Evolutionary conservation across 768 basidiomycete species (phyloP), one percentile per base, ranked within the genome.

Genomic region (Boletus rubroflammeus): DNA sequence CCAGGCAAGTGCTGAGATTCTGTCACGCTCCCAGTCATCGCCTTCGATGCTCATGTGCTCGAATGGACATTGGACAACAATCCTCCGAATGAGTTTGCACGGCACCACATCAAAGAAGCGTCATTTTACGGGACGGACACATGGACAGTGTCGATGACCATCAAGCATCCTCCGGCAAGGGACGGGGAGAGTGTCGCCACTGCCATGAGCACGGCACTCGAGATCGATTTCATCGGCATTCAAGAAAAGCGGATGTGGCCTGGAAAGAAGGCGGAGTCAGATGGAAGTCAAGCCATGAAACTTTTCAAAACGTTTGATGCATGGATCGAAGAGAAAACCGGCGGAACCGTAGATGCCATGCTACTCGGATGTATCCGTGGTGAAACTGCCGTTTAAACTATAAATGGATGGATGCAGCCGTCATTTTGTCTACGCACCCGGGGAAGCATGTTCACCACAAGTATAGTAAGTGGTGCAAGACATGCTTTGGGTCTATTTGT

Each of bases 31-130:
- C 39, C 62, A 83, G 93, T 90, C 5, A 80, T 98, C 50, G 88
- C 93, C 0, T 97, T 98, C 64, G 89, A 95, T 46, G 95, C 92
- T 0, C 87, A 95, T 55, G 90, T 98, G 14, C 69, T 95, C 8
- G 71, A 80, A 50, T 98, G 95, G 95, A 84, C 82, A 15, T 76
- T 94, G 35, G 88, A 92, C 58, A 75, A 85, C 57, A 81, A 83
- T 51, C 93, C 96, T 1, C 90, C 92, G 0, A 70, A 82, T 49
- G 88, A 90, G 53, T 74, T 78, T 59, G 81, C 80, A 7, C 80
- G 93, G 8, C 96, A 98, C 64, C 90, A 93, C 62, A 81, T 98
- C 72, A 97, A 93, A 66, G 92, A 95, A 67, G 92, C 83, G 0
- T 93, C 93, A 3, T 92, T 90, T 69, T 92, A 91, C 60, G 88